Base-by-base conservation (phyloP, 1,284 basidiomycete genomes). In the Boletus semigastroideus region DNA sequence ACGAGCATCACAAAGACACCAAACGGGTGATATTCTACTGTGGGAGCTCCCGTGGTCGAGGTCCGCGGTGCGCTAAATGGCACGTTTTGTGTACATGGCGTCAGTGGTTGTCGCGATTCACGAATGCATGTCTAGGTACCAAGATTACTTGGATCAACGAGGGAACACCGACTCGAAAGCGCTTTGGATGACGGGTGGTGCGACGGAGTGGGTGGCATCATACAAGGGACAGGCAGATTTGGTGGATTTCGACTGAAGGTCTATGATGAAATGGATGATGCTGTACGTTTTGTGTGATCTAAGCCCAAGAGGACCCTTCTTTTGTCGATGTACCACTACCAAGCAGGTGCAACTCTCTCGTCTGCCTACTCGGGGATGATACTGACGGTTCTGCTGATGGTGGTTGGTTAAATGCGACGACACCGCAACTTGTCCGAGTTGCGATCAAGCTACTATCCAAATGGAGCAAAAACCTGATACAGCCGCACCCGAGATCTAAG, bases 11-110 rank as follows among this genome's bases (percentile, higher is more conserved):
- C 50, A 55, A 53, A 41, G 52, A 57, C 10, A 63, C 50, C 3
- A 57, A 59, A 34, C 56, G 56, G 40, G 63, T 69, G 17, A 60
- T 71, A 20, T 70, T 69, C 39, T 68, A 69, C 38, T 71, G 66
- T 41, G 52, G 54, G 22, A 68, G 57, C 47, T 69, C 68, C 3
- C 50, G 44, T 6, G 66, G 67, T 38, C 54, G 69, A 49, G 67
- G 51, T 5, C 63, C 65, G 37, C 60, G 66, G 10, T 68, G 64
- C 51, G 69, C 67, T 5, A 56, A 54, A 51, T 69, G 65, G 67
- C 68, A 52, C 25, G n/a, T 46, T 36, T 48, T 41, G 8, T 25
- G 46, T 36, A 16, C 28, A 13, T 13, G 25, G n/a, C 8, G 6
- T 42, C n/a, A 9, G 42, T 22, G n/a, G 11, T 12, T 14, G 20